Conservation (phyloP, 768 basidiomycete species). For the Boletus coccyginus region DNA sequence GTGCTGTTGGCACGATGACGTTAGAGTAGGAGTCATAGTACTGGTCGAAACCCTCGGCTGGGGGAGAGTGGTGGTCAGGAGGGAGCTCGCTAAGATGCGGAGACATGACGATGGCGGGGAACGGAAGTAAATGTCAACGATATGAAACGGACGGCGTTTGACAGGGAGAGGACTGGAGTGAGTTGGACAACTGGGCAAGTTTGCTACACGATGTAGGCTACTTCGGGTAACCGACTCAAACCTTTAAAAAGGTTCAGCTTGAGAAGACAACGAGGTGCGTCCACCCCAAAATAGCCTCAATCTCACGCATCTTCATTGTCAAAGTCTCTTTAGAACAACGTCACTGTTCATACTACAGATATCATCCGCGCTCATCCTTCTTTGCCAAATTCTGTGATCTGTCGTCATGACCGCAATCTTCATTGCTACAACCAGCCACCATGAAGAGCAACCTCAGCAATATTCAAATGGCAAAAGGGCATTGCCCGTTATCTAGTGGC, state of each 20-base stretch:
- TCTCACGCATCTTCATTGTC: slow-evolving; percentile 21
- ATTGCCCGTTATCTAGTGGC: slow-evolving; percentile 27
- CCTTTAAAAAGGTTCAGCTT: slow-evolving; percentile 22
- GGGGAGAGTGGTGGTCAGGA: slow-evolving; percentile 17
- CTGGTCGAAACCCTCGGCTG: slow-evolving; percentile 17
- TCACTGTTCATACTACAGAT: slow-evolving; percentile 14
- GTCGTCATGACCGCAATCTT: slow-evolving; percentile 24
- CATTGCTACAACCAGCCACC: slow-evolving; percentile 1
- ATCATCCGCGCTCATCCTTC: slow-evolving; percentile 4
- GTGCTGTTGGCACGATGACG: slow-evolving; percentile 12
- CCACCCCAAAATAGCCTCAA: slow-evolving; percentile 19
- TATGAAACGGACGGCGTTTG: slow-evolving; percentile 22
- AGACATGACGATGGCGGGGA: slow-evolving; percentile 18
- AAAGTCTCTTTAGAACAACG: slow-evolving; percentile 20
- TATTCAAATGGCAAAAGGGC: slow-evolving; percentile 23
- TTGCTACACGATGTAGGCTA: slow-evolving; percentile 23
- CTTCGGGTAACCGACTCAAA: slow-evolving; percentile 3
- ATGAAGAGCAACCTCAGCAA: slow-evolving; percentile 7
- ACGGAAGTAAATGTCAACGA: slow-evolving; percentile 20
- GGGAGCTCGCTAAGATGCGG: slow-evolving; percentile 21
- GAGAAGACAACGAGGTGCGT: slow-evolving; percentile 26
- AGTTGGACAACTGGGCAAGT: slow-evolving; percentile 11
- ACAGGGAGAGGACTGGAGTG: slow-evolving; percentile 5
- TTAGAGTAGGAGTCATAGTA: slow-evolving; percentile 22
- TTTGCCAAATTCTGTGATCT: slow-evolving; percentile 20